phyloP scores from a whole-genome alignment of 2,329 filamentous ascomycete genomes.

The Teratosphaeria destructans region DNA sequence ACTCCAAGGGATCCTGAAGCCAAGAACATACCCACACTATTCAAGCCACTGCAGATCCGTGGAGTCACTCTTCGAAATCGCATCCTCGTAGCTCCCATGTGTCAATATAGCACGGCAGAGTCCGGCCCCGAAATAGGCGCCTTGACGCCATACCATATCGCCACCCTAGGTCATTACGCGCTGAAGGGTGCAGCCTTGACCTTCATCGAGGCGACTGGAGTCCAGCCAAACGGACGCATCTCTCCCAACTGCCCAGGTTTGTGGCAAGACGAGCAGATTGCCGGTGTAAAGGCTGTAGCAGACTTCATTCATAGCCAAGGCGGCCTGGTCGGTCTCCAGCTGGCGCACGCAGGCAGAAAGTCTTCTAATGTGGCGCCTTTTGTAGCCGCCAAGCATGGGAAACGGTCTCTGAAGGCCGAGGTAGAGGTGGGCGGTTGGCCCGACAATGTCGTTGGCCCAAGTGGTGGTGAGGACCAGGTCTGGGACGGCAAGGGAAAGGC shows the following conservation, averaged over 20 bases:
- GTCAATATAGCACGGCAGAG: conserved; percentile 57
- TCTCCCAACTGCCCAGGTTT: conserved; percentile 67
- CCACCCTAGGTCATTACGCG: conserved; percentile 70
- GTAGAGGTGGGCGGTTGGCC: conserved; percentile 42
- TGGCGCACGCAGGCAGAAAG: conserved; percentile 66
- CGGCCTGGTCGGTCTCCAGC: conserved; percentile 65
- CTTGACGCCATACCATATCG: conserved; percentile 68
- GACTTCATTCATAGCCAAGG: conserved; percentile 71
- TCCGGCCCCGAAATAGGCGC: conserved; percentile 44
- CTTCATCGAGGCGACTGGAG: conserved; percentile 68
- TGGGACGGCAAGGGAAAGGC: conserved; percentile 28
- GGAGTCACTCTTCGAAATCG: conserved; percentile 53
- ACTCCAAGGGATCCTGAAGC: conserved; percentile 35
- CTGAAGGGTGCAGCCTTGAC: conserved; percentile 63
- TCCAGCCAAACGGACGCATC: conserved; percentile 71
- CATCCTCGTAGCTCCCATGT: conserved; percentile 53
- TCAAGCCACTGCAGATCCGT: conserved; percentile 45
- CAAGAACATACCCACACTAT: conserved; percentile 45
- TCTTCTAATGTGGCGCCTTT: conserved; percentile 51
- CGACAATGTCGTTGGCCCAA: conserved; percentile 46
- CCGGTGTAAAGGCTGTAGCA: conserved; percentile 56
- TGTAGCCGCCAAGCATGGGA: conserved; percentile 32
- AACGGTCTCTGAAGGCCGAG: conserved; percentile 44
- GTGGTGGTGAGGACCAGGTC: conserved; percentile 30
- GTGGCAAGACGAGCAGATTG: conserved; percentile 75